A percentile compares a stretch with the other conserved stretches of the same genome.
These are phyloP conservation scores for Populus pruinosa DNA, from an alignment of 345 rosid genomes.

Conservation along the genomic window DNA sequence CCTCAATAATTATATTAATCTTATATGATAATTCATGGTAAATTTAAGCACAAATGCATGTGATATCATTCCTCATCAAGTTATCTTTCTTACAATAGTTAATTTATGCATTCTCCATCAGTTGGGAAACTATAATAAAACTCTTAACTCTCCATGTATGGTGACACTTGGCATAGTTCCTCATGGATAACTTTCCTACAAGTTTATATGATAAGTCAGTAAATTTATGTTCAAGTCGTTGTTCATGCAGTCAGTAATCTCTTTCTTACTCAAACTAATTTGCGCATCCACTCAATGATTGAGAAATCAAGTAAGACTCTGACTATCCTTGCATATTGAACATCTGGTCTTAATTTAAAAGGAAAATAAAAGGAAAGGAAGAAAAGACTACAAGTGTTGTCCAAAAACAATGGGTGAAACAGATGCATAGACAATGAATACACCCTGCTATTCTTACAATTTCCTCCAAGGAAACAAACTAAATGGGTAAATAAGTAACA, in stretches of 20 bases:
- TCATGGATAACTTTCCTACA: not conserved
- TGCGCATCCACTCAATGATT: not conserved
- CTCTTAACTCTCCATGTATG: not conserved
- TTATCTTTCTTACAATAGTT: not conserved
- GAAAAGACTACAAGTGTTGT: not conserved
- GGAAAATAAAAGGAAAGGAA: not conserved
- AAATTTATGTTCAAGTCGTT: not conserved
- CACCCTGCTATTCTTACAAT: not conserved
- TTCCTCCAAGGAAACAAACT: not conserved
- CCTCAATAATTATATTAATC: not conserved
- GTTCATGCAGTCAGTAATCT: not conserved
- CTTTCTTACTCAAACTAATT: not conserved
- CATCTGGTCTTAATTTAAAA: not conserved
- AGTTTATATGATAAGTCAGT: not conserved
- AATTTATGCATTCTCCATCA: not conserved
- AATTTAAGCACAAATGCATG: not conserved
- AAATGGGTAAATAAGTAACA: not conserved
- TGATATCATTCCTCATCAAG: not conserved
- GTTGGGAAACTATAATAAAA: not conserved
- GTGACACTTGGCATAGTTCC: not conserved
- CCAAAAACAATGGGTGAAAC: not conserved
- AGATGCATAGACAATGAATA: not conserved
- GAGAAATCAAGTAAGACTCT: not conserved
- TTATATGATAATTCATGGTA: not conserved
- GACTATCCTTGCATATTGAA: not conserved